Conservation (phyloP, 1,284 basidiomycete genomes). For the Sparassis latifolia region DNA sequence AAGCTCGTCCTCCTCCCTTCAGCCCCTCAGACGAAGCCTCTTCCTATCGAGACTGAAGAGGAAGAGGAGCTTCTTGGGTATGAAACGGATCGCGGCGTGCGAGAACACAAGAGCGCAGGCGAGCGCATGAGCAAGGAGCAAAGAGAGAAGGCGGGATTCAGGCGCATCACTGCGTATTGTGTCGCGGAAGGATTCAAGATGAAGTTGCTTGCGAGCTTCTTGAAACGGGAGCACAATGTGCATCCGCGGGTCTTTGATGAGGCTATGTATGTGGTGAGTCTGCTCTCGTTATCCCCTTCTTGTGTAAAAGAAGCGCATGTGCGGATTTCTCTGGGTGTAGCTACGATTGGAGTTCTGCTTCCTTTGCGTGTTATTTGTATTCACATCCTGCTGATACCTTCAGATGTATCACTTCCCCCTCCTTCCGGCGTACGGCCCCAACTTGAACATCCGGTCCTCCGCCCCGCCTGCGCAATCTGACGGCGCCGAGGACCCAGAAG, state of each 20-base stretch:
- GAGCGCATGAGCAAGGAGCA: slow-evolving; percentile 79
- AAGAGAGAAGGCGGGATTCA: slow-evolving; percentile 68
- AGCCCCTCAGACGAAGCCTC: slow-evolving; percentile 83
- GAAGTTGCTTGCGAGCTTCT: slow-evolving; percentile 75
- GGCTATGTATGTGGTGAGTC: slow-evolving; percentile 82
- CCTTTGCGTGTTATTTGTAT: slow-evolving; percentile 1
- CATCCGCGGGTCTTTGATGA: slow-evolving; percentile 88
- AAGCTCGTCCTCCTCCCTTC: slow-evolving; percentile 90
- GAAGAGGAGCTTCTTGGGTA: slow-evolving; percentile 54
- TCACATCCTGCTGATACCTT: not conserved
- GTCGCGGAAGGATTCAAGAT: slow-evolving; percentile 79
- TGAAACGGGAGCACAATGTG: slow-evolving; percentile 93
- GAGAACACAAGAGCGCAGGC: slow-evolving; percentile 70
- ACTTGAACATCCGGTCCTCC: slow-evolving; percentile 81
- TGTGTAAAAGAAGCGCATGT: not conserved
- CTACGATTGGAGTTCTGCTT: not conserved
- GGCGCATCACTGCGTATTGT: slow-evolving; percentile 82
- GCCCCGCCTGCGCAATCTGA: slow-evolving; percentile 53
- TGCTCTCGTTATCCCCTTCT: slow-evolving; percentile 3
- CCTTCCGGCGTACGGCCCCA: slow-evolving; percentile 85
- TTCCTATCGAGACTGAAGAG: slow-evolving; percentile 46
- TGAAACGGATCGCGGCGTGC: slow-evolving; percentile 58
- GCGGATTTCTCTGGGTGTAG: not conserved
- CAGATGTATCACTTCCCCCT: slow-evolving; percentile 92
- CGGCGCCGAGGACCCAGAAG: slow-evolving; percentile 50